A percentile compares a stretch with the other conserved stretches of the same genome.
Evolutionary conservation across 1,284 basidiomycete species (phyloP).

Genomic region (Puccinia horiana): DNA sequence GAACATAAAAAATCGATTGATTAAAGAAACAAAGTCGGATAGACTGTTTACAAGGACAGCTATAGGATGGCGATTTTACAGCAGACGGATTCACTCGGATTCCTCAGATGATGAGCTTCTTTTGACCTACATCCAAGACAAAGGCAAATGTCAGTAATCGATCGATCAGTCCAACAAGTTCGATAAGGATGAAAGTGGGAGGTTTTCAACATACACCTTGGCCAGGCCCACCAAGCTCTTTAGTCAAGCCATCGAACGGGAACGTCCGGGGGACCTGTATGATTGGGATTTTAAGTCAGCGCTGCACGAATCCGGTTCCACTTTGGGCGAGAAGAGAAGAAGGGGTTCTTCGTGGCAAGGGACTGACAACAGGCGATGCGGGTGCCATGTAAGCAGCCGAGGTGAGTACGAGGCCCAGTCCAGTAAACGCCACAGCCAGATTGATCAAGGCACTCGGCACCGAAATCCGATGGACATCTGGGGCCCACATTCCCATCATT

Average conservation of each 20-base stretch:
- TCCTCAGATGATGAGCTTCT: not conserved
- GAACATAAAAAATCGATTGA: no score
- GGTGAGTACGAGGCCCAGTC: not conserved
- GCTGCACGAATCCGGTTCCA: not conserved
- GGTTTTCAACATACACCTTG: conserved; percentile 5
- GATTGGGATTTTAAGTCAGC: not conserved
- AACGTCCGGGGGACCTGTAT: conserved; percentile 27
- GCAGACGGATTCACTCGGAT: not conserved
- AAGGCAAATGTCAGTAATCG: not conserved
- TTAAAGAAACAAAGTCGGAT: no score
- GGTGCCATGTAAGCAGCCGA: conserved; percentile 4
- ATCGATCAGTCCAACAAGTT: not conserved
- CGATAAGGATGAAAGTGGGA: not conserved
- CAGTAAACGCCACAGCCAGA: conserved; percentile 20
- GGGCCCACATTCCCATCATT: conserved; percentile 44
- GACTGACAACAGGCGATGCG: conserved; percentile 18
- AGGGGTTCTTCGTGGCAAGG: not conserved
- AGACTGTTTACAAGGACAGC: not conserved
- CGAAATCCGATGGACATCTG: conserved; percentile 37
- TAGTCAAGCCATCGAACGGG: conserved; percentile 21
- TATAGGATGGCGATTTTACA: not conserved
- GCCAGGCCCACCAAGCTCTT: conserved; percentile 21
- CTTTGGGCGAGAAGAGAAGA: not conserved
- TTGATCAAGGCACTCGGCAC: conserved; percentile 5
- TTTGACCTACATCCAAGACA: not conserved